Percentiles rank a stretch among this genome's conserved stretches.
Conservation (phyloP, 306 rosid genomes). For the Lupinus albus region DNA sequence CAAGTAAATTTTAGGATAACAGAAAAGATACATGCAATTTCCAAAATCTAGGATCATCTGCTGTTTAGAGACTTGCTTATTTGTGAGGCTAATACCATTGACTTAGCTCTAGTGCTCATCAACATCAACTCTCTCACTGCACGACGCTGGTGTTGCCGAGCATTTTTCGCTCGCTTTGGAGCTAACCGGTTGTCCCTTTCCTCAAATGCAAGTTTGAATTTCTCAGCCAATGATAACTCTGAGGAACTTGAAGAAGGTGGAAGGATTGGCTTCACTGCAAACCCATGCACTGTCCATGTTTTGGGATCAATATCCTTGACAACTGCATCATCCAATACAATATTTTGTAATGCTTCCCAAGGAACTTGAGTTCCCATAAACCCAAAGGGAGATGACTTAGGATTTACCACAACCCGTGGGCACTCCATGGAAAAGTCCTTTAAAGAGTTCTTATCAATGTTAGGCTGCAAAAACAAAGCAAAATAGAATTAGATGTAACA, state of each 20-base stretch:
- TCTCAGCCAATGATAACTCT: constrained; percentile 85
- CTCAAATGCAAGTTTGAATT: constrained; percentile 85
- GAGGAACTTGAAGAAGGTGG: constrained; percentile 40
- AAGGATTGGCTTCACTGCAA: constrained; percentile 40
- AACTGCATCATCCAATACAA: constrained; percentile 55
- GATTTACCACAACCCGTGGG: constrained; percentile 78
- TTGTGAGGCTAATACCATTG: constrained; percentile 72
- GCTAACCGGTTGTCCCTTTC: constrained; percentile 87
- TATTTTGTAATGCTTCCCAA: constrained; percentile 65
- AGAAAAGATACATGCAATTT: neutral
- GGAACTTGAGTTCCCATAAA: constrained; percentile 68
- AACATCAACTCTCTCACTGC: constrained; percentile 71
- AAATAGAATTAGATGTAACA: constrained; percentile 11
- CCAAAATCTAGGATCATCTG: constrained; percentile 35
- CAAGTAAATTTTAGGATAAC: constrained; percentile 23
- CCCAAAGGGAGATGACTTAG: constrained; percentile 71
- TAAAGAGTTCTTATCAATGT: constrained; percentile 63
- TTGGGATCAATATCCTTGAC: constrained; percentile 68
- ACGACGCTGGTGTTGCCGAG: constrained; percentile 85
- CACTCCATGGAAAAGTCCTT: constrained; percentile 70
- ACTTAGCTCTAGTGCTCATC: constrained; percentile 73
- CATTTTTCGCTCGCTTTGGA: constrained; percentile 88
- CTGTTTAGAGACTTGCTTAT: constrained; percentile 60
- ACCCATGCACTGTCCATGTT: constrained; percentile 71
- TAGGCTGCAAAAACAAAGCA: constrained; percentile 60